These are phyloP conservation scores for Quercus glauca DNA, from an alignment of 306 rosid genomes.

Conservation along the genomic window DNA sequence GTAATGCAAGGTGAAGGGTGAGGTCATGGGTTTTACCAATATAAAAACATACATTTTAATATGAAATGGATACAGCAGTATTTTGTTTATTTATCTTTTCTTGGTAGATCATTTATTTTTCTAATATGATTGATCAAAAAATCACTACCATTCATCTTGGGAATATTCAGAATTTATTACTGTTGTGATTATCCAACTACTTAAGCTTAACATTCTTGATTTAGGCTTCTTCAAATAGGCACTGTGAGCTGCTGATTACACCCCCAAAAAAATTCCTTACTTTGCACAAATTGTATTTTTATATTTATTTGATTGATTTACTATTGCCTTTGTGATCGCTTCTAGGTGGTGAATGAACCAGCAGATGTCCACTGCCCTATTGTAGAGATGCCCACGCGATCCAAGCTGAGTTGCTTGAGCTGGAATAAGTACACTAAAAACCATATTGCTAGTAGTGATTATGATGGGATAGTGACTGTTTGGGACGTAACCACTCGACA, in stretches of 20 bases:
- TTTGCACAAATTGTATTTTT: background rate
- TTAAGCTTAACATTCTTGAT: background rate
- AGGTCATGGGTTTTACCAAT: too few relatives aligned
- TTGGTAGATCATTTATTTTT: background rate
- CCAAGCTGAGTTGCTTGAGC: slow-evolving; percentile 98
- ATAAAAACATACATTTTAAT: too few relatives aligned
- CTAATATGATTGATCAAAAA: background rate
- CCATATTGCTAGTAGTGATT: slow-evolving; percentile 95
- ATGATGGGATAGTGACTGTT: slow-evolving; percentile 93
- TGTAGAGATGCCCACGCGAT: slow-evolving; percentile 92
- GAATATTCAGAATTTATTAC: background rate
- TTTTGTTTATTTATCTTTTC: background rate
- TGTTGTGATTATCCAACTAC: background rate
- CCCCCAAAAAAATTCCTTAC: too few relatives aligned
- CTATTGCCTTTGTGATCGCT: slow-evolving; percentile 19
- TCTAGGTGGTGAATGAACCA: slow-evolving; percentile 89
- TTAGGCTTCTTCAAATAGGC: background rate
- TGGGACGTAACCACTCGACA: slow-evolving; percentile 93
- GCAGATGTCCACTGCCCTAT: slow-evolving; percentile 83
- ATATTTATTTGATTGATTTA: background rate
- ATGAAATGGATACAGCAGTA: background rate
- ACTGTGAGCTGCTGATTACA: too few relatives aligned
- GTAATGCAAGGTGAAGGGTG: too few relatives aligned
- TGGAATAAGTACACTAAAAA: slow-evolving; percentile 91
- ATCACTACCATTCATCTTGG: background rate